Conservation (phyloP, 306 rosid species). For the Parietaria judaica region DNA sequence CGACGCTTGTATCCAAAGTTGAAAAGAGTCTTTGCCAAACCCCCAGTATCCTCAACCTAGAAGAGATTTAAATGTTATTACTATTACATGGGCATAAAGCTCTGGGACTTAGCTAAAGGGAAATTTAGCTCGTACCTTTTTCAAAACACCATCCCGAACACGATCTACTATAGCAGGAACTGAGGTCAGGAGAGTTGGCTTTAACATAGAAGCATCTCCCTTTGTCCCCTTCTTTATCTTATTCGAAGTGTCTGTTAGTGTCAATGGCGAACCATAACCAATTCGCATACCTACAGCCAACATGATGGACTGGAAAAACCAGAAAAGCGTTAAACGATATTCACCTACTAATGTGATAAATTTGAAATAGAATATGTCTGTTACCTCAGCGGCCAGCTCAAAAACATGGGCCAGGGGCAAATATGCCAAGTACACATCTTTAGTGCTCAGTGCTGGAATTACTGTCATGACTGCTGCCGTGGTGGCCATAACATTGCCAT, state of each 20-base stretch:
- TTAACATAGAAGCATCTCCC: slow-evolving; percentile 66
- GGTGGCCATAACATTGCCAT: slow-evolving; percentile 82
- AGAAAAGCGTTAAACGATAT: slow-evolving; percentile 23
- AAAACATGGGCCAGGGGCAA: slow-evolving; percentile 94
- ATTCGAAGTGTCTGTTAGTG: slow-evolving; percentile 74
- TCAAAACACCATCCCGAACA: slow-evolving; percentile 72
- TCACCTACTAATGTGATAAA: slow-evolving; percentile 5
- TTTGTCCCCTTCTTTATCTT: slow-evolving; percentile 87
- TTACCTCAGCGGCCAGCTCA: slow-evolving; percentile 92
- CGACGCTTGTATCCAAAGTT: slow-evolving; percentile 51
- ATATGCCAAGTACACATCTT: slow-evolving; percentile 83
- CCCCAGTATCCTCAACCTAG: slow-evolving; percentile 70
- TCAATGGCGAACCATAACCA: slow-evolving; percentile 73
- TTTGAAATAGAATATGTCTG: slow-evolving; percentile 14
- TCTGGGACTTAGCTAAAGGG: not conserved
- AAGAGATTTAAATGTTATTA: slow-evolving; percentile 13
- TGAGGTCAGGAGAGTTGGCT: slow-evolving; percentile 74
- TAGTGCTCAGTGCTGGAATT: slow-evolving; percentile 48
- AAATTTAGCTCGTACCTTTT: slow-evolving; percentile 41
- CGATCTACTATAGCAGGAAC: slow-evolving; percentile 94
- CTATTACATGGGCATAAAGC: not conserved
- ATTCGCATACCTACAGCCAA: slow-evolving; percentile 60
- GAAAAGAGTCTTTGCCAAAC: slow-evolving; percentile 58
- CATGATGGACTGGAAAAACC: slow-evolving; percentile 69
- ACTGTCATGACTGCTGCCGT: slow-evolving; percentile 67